A percentile compares a stretch with the other conserved stretches of the same genome.
Evolutionary conservation across 2,329 filamentous ascomycete genomes (phyloP).

Genomic region (Phyllosticta citrichinensis): DNA sequence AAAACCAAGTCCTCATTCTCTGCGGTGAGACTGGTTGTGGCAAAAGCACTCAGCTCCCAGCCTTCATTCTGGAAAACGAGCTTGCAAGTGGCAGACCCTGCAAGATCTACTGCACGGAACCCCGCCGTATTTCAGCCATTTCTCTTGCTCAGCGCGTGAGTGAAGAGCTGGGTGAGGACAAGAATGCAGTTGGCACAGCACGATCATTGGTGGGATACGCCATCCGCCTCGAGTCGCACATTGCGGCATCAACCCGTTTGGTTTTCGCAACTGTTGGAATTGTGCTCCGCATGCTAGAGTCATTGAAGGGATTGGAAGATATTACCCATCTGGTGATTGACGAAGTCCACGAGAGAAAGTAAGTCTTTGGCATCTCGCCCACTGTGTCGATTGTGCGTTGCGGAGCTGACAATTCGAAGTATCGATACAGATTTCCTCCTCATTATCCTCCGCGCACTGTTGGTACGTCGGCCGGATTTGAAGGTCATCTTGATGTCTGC

Average conservation of each 20-base stretch:
- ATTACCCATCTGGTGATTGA: slow-evolving; percentile 94
- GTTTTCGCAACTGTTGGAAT: slow-evolving; percentile 86
- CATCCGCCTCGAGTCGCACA: slow-evolving; percentile 84
- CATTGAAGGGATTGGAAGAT: slow-evolving; percentile 73
- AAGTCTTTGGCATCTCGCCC: not conserved
- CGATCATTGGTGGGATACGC: slow-evolving; percentile 88
- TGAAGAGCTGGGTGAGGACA: slow-evolving; percentile 82
- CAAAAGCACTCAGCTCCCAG: slow-evolving; percentile 95
- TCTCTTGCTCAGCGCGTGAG: slow-evolving; percentile 88
- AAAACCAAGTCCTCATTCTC: slow-evolving; percentile 79
- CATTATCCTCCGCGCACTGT: slow-evolving; percentile 77
- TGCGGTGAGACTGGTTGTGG: slow-evolving; percentile 96
- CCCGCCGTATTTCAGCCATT: slow-evolving; percentile 89
- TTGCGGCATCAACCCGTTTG: slow-evolving; percentile 68
- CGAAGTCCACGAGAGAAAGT: slow-evolving; percentile 82
- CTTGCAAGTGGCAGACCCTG: slow-evolving; percentile 69
- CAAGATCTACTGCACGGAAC: slow-evolving; percentile 93
- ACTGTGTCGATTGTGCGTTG: not conserved
- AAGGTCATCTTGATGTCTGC: slow-evolving; percentile 97
- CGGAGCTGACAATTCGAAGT: slow-evolving; percentile 26
- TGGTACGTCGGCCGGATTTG: slow-evolving; percentile 66
- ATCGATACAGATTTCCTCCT: slow-evolving; percentile 96
- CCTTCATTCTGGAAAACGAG: slow-evolving; percentile 85
- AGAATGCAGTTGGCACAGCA: slow-evolving; percentile 68
- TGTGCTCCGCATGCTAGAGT: slow-evolving; percentile 95